Percentiles rank a stretch among this genome's conserved stretches.
Conservation (phyloP, 1,284 basidiomycete species). For the Gymnopus androsaceus region DNA sequence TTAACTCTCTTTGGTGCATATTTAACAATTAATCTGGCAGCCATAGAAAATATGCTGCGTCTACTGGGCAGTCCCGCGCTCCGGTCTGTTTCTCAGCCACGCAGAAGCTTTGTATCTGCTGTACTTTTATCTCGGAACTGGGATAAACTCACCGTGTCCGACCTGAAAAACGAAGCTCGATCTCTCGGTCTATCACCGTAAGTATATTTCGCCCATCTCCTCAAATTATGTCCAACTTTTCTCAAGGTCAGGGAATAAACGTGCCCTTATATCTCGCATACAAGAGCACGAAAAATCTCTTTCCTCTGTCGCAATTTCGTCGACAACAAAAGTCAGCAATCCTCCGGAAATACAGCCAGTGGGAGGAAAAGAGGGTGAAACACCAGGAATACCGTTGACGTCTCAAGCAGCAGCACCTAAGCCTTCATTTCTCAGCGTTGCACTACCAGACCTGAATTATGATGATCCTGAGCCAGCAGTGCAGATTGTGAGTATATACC, state of each 20-base stretch:
- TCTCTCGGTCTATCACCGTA: constrained; percentile 65
- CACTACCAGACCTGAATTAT: constrained; percentile 56
- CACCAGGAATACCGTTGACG: constrained; percentile 41
- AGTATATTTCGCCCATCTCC: constrained; percentile 29
- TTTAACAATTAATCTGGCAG: constrained; percentile 10
- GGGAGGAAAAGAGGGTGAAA: constrained; percentile 27
- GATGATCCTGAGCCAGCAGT: constrained; percentile 45
- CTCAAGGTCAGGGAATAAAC: constrained; percentile 61
- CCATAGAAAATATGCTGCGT: constrained; percentile 36
- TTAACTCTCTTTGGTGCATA: no score
- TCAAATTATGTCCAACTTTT: constrained; percentile 7
- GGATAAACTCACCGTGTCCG: constrained; percentile 61
- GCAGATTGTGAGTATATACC: constrained; percentile 61
- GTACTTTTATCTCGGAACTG: constrained; percentile 66
- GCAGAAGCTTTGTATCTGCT: constrained; percentile 59
- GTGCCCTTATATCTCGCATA: constrained; percentile 55
- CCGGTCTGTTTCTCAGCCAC: constrained; percentile 15
- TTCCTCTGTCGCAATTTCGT: constrained; percentile 33
- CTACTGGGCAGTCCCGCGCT: constrained; percentile 18
- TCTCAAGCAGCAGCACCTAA: constrained; percentile 23
- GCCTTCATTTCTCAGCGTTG: constrained; percentile 42
- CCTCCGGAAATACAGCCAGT: constrained; percentile 14
- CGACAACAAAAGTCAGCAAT: constrained; percentile 10
- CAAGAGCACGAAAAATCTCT: constrained; percentile 48
- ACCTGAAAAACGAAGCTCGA: constrained; percentile 67